Base-by-base conservation (phyloP, 2,329 filamentous ascomycete genomes). In the Botrytis pseudocinerea region DNA sequence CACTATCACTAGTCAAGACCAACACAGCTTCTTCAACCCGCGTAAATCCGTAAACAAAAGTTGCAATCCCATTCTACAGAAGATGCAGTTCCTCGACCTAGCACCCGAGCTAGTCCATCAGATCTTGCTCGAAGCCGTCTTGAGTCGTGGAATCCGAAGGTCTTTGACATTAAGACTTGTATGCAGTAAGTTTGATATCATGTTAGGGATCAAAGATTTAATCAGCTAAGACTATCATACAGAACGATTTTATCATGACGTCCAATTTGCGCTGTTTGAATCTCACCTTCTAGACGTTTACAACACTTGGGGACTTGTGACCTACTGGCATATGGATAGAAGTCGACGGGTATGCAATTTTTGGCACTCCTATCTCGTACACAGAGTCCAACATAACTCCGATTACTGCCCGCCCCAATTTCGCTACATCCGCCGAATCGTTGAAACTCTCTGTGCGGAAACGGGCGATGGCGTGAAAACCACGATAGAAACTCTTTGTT, bases 221-320 rank as follows among this genome's bases (percentile, higher is more conserved):
- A 4, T 44, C 35, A 1, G 22, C 18, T 59, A 16, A 44, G 7
- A 42, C 5, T 35, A 12, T 16, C 2, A 35, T 54, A 20, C 40
- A 61, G 54, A 61, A 8, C 28, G 20, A 35, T 60, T 70, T 38
- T 46, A 14, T 32, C 28, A 46, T 14, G 54, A 46, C 14, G 16
- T 61, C 0, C 28, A n/a, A n/a, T 35, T 35, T 12, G 54, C 59
- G 18, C 48, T 48, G 35, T 62, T 32, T 40, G 42, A 48, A 8
- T 70, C 28, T 20, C 28, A n/a, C 4, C 7, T 70, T n/a, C 20
- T 48, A 2, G 40, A 70, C 40, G 2, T 2, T 16, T 25, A 2
- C 28, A 1, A 1, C 12, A n/a, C 40, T 12, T 5, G 5, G 2
- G 0, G 1, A 6, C 0, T 7, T 46, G n/a, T 62, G 1, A 2